These are phyloP conservation scores for Alternaria alternata DNA, from an alignment of 2,329 filamentous ascomycete genomes.

Conservation along the genomic window DNA sequence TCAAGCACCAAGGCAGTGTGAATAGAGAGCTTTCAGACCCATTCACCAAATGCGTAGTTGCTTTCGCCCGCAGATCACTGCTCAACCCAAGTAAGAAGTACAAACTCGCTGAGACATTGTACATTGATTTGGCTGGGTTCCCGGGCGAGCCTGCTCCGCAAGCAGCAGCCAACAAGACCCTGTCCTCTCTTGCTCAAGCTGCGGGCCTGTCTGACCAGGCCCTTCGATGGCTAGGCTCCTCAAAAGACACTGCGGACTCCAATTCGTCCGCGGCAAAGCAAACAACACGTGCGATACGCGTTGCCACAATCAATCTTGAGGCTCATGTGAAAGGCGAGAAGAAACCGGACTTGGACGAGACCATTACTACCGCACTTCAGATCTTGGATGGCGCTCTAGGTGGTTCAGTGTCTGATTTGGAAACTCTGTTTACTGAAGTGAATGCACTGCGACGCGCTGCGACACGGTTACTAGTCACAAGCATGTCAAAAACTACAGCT, in stretches of 20 bases:
- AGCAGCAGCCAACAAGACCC: slow-evolving; percentile 23
- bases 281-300: slow-evolving; percentile 35
- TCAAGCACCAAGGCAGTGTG: slow-evolving; percentile 65
- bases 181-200: slow-evolving; percentile 47
- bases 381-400: slow-evolving; percentile 39
- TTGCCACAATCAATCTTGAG: slow-evolving; percentile 45
- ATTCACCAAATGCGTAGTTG: slow-evolving; percentile 68
- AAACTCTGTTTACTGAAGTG: slow-evolving; percentile 47
- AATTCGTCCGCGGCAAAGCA: slow-evolving; percentile 33
- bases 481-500: slow-evolving; percentile 11
- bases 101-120: slow-evolving; percentile 46
- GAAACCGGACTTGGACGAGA: slow-evolving; percentile 25
- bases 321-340: slow-evolving; percentile 29
- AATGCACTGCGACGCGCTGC: slow-evolving; percentile 45
- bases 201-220: slow-evolving; percentile 46
- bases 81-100: slow-evolving; percentile 51
- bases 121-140: slow-evolving; percentile 29
- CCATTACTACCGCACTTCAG: slow-evolving; percentile 34
- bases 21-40: slow-evolving; percentile 73
- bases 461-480: slow-evolving; percentile 32
- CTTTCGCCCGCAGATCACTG: slow-evolving; percentile 65
- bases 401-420: slow-evolving; percentile 45
- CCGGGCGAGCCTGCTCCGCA: neutral
- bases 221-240: slow-evolving; percentile 40
- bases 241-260: slow-evolving; percentile 19